Evolutionary conservation across 2,329 filamentous ascomycete species (phyloP).

Genomic region (Teratosphaeria gauchensis): DNA sequence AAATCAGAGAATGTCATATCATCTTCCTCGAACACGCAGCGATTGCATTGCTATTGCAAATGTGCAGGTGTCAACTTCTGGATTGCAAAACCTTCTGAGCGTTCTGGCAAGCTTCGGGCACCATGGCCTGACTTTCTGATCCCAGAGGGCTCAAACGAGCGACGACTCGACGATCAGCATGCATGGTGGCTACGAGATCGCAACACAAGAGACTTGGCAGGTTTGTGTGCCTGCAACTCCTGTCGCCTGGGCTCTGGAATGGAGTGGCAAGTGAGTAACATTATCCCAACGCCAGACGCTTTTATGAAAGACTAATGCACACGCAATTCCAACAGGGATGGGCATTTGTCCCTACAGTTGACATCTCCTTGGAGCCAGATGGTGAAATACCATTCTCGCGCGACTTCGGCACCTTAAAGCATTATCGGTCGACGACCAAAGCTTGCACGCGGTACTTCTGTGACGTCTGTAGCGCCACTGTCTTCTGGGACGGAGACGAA

Average conservation of each 20-base stretch:
- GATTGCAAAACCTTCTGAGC: conserved; percentile 45
- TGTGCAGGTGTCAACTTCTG: conserved; percentile 46
- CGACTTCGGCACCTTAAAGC: conserved; percentile 36
- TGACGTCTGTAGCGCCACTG: conserved; percentile 50
- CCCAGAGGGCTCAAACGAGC: conserved; percentile 3
- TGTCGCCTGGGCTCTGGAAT: conserved; percentile 54
- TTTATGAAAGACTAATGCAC: background rate
- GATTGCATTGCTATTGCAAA: conserved; percentile 41
- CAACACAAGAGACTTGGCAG: conserved; percentile 46
- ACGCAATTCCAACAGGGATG: conserved; percentile 34
- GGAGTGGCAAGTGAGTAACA: conserved; percentile 41
- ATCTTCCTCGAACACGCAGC: background rate
- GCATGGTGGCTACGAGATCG: conserved; percentile 50
- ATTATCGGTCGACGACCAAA: conserved; percentile 45
- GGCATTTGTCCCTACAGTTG: conserved; percentile 53
- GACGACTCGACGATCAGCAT: conserved; percentile 39
- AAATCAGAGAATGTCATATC: conserved; percentile 3
- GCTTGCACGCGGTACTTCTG: conserved; percentile 53
- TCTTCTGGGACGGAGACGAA: conserved; percentile 51
- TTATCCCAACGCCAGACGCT: background rate
- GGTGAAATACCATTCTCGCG: conserved; percentile 21
- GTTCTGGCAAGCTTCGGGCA: conserved; percentile 37
- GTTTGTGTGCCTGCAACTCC: conserved; percentile 51
- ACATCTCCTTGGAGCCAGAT: conserved; percentile 38
- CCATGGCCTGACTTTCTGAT: conserved; percentile 38